Evolutionary conservation across 1,284 basidiomycete species (phyloP).

Genomic region (Cystobasidium pallidum): DNA sequence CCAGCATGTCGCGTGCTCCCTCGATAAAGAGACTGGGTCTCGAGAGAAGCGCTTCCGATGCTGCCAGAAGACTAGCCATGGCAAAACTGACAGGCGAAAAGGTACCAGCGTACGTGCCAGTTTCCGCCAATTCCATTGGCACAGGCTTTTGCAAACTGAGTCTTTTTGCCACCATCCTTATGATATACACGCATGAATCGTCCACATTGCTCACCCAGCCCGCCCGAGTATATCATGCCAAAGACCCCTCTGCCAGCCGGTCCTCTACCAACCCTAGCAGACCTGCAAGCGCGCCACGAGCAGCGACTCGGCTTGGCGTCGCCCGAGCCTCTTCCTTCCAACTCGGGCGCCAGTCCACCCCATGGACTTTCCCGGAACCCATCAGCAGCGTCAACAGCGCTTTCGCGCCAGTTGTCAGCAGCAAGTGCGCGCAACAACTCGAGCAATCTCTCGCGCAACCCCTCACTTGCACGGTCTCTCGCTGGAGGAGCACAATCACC

Average conservation of each 20-base stretch:
- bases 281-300: slow-evolving; percentile 45
- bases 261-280: slow-evolving; percentile 46
- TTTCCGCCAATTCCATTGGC: too few relatives aligned
- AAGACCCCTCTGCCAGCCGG: slow-evolving; percentile 29
- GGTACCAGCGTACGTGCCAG: slow-evolving; percentile 30
- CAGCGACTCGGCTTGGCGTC: slow-evolving; percentile 44
- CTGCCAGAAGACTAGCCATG: slow-evolving; percentile 50
- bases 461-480: slow-evolving; percentile 5
- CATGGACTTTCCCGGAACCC: slow-evolving; percentile 21
- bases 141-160: slow-evolving; percentile 1
- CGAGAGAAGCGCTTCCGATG: slow-evolving; percentile 49
- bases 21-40: slow-evolving; percentile 41
- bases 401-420: background rate
- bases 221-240: slow-evolving; percentile 40
- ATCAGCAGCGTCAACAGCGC: slow-evolving; percentile 5
- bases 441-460: slow-evolving; percentile 20
- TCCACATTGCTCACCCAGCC: background rate
- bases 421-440: slow-evolving; percentile 25
- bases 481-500: slow-evolving; percentile 5
- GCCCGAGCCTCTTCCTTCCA: slow-evolving; percentile 14
- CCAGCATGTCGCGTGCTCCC: slow-evolving; percentile 15
- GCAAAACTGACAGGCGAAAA: slow-evolving; percentile 50
- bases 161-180: slow-evolving; percentile 22
- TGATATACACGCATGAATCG: background rate
- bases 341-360: background rate